Conservation (phyloP, 495 filamentous ascomycete species). For the Trichoderma reesei region DNA sequence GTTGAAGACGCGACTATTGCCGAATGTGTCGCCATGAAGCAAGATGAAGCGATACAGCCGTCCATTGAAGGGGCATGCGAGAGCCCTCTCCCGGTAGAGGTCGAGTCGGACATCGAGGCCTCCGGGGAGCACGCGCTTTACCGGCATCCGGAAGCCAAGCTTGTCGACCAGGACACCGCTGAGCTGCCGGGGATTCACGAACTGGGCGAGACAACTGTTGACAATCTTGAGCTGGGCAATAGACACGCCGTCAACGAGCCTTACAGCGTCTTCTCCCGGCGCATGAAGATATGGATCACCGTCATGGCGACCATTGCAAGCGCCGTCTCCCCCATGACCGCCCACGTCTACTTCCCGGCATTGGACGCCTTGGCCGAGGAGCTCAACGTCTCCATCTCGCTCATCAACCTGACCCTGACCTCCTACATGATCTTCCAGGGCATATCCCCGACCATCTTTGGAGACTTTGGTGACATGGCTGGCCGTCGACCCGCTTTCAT, state of each 20-base stretch:
- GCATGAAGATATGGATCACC: slow-evolving; percentile 52
- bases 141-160: neutral
- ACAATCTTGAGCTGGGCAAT: slow-evolving; percentile 27
- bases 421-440: slow-evolving; percentile 57
- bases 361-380: slow-evolving; percentile 47
- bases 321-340: slow-evolving; percentile 64
- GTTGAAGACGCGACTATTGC: neutral
- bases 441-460: slow-evolving; percentile 48
- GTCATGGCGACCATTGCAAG: slow-evolving; percentile 53
- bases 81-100: neutral
- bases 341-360: slow-evolving; percentile 74
- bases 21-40: neutral
- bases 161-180: neutral
- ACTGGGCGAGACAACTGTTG: slow-evolving; percentile 12
- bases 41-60: neutral
- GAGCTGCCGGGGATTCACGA: neutral
- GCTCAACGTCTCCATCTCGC: slow-evolving; percentile 44
- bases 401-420: slow-evolving; percentile 61
- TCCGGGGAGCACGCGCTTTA: neutral
- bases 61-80: neutral
- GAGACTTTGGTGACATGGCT: slow-evolving; percentile 48
- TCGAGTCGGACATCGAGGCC: neutral
- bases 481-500: slow-evolving; percentile 54
- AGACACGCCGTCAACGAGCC: slow-evolving; percentile 11
- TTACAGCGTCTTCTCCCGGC: slow-evolving; percentile 48